These are phyloP conservation scores for Scalesia atractyloides DNA, from an alignment of 129 eudicot genomes.

Conservation along the genomic window DNA sequence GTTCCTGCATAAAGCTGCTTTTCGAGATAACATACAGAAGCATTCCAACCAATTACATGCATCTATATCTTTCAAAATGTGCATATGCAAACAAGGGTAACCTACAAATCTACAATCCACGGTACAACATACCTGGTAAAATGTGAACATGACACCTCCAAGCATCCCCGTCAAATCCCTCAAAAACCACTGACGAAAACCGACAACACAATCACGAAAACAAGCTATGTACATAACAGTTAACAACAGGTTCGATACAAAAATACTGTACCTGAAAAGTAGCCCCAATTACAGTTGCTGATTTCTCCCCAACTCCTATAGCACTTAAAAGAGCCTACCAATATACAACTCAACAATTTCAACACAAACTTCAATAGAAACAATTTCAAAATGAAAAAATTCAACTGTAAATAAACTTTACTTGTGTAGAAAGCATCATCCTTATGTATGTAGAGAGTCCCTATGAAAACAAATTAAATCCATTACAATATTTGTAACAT, in stretches of 20 bases:
- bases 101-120: constrained; percentile 1
- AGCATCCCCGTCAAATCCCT: constrained; percentile 99
- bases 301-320: constrained; percentile 95
- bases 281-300: constrained; percentile 98
- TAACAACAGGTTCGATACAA: neutral
- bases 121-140: constrained; percentile 66
- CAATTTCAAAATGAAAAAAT: neutral
- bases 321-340: constrained; percentile 96
- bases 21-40: constrained; percentile 1
- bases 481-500: neutral
- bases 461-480: constrained; percentile 34
- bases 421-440: constrained; percentile 98
- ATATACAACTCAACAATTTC: constrained; percentile 1
- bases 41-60: constrained; percentile 3
- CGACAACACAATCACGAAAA: constrained; percentile 18
- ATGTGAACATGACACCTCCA: constrained; percentile 91
- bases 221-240: neutral
- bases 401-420: constrained; percentile 22
- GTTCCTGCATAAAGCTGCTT: constrained; percentile 14
- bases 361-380: constrained; percentile 3
- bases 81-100: constrained; percentile 8
- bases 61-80: neutral
- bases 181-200: constrained; percentile 75
- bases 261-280: constrained; percentile 78
- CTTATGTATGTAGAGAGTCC: constrained; percentile 92